Evolutionary conservation across 2,329 filamentous ascomycete genomes (phyloP), one percentile per base, ranked within the genome.

Genomic region (Claviceps fusiformis): DNA sequence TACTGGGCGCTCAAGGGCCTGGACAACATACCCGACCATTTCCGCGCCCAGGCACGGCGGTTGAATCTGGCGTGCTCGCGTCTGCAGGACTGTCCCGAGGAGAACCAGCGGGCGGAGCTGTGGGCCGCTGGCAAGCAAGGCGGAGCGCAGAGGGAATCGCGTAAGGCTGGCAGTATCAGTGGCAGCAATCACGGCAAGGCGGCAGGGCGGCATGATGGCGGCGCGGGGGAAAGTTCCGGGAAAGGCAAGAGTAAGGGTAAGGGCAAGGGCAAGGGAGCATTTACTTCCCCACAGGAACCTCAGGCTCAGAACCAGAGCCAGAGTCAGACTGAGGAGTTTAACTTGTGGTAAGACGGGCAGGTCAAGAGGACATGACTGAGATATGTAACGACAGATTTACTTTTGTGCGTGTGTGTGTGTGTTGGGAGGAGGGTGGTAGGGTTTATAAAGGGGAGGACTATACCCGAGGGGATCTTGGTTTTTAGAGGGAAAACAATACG

Each of bases 1-100:
- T 59, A 55, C 50, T 54, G 50, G 48, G 33, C 54, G 24, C 47
- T 59, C 44, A 50, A 10, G 6, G 53, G 44, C 2, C 19, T 55
- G 27, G 55, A 45, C 35, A 44, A 52, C 29, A 37, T 56, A 6
- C 57, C 57, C 3, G 19, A 17, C 19, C 11, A 48, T 19, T 58
- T 58, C 50, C 44, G 35, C 10, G 45, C 43, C 44, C 52, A 19
- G 10, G 35, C 46, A 9, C 49, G 35, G 29, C 43, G 33, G 8
- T 24, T 56, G 48, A 49, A 55, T 10, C 24, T 54, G 45, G 56
- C 27, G 3, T 46, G 33, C 7, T 27, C 43, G 8, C 56, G 56
- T 33, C 52, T 58, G 39, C 29, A 46, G 15, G 46, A 53, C 4
- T 50, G 27, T 24, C 52, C 56, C 3, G 54, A 54, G 5, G 56